A percentile compares a stretch with the other conserved stretches of the same genome.
Evolutionary conservation across 768 basidiomycete species (phyloP).

Genomic region (Termitomyces bulborhizus): DNA sequence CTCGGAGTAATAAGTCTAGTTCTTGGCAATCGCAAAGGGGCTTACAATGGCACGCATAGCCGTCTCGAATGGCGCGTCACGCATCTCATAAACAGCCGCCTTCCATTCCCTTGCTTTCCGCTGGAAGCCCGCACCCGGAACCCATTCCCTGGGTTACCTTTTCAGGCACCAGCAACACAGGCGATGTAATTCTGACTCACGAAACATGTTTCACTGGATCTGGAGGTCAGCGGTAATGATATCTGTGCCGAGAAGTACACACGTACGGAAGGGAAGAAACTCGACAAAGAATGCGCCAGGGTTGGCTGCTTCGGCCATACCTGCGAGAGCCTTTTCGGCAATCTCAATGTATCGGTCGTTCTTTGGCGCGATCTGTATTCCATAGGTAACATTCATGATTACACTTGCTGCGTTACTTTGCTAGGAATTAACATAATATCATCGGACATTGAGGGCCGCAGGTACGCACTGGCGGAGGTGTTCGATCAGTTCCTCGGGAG

Average conservation of each 20-base stretch:
- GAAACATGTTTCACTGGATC: conserved; percentile 44
- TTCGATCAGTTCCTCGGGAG: conserved; percentile 36
- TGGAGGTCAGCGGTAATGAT: not conserved
- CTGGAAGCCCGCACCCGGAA: conserved; percentile 46
- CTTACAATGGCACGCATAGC: conserved; percentile 33
- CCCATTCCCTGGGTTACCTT: conserved; percentile 31
- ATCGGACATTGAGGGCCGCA: not conserved
- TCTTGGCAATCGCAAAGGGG: not conserved
- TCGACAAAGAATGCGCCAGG: conserved; percentile 52
- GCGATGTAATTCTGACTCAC: conserved; percentile 15
- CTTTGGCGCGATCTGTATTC: conserved; percentile 35
- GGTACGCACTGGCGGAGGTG: conserved; percentile 43
- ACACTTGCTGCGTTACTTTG: conserved; percentile 42
- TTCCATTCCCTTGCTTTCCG: conserved; percentile 46
- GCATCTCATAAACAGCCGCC: conserved; percentile 40
- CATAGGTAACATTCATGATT: conserved; percentile 50
- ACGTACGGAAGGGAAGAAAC: conserved; percentile 34
- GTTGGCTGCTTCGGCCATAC: conserved; percentile 42
- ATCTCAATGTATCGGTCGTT: conserved; percentile 43
- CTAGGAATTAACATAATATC: not conserved
- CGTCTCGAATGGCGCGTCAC: conserved; percentile 33
- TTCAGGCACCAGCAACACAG: not conserved
- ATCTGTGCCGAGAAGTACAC: not conserved
- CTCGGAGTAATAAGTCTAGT: not conserved
- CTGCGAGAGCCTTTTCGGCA: conserved; percentile 45